Evolutionary conservation across 129 eudicot species (phyloP), one percentile per base, ranked within the genome.

Genomic region (Flaveria ramosissima): DNA sequence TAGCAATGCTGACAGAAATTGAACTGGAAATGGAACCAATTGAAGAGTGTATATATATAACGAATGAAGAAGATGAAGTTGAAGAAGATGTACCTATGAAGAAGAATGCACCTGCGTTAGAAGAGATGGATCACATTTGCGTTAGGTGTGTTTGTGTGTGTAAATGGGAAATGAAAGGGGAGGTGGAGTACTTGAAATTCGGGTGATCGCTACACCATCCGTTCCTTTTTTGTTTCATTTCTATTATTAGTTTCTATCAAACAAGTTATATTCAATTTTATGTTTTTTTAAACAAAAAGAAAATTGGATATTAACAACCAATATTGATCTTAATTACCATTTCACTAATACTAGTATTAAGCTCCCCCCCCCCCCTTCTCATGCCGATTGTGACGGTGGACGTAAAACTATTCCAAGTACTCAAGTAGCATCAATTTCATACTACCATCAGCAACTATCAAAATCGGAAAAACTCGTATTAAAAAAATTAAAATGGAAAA

Each of bases 121-220:
- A 36, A 24, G 39, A 27, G 51, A 73, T 23, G 1, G 24, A 14
- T 32, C 24, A 24, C 52, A 79, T 51, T 51, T 52, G 57, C 68
- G 42, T 52, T 72, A 7, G 75, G 75, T 27, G 32, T 27, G 32
- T 27, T 61, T 23, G 56, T 12, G 60, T 73, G 70, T 79, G 78
- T 79, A 52, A 63, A 73, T 66, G 83, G 75, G 83, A 53, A 79
- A 52, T 51, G 61, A 19, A 56, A 32, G 56, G 23, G 62, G 24
- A 27, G 3, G 70, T 74, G 27, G 59, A 51, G 60, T 63, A 65
- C 83, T 27, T 52, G 52, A 80, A 73, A 19, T 66, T 73, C 77
- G 82, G 82, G 82, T 8, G 45, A 59, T 78, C 84, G 75, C 79
- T 80, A 10, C 51, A 73, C 84, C 84, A 73, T 68, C 74, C 84